These are phyloP conservation scores for Monosporozyma servazzii DNA, from an alignment of 805 yeast genomes.

Conservation along the genomic window DNA sequence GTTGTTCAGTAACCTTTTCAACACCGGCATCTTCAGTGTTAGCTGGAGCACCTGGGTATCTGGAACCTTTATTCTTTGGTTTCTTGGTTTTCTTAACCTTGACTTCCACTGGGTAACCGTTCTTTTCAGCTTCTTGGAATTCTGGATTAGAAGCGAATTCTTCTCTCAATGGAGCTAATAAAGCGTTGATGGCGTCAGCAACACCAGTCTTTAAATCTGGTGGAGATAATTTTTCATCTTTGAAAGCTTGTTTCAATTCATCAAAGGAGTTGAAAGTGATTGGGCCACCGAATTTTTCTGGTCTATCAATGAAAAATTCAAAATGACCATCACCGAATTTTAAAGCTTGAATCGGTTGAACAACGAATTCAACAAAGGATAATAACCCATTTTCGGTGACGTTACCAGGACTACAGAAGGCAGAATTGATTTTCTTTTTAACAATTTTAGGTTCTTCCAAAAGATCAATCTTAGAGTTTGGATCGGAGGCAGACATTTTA, in stretches of 20 bases:
- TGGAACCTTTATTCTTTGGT: slow-evolving; percentile 81
- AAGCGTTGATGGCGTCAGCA: slow-evolving; percentile 67
- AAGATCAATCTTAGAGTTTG: slow-evolving; percentile 91
- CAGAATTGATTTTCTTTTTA: slow-evolving; percentile 82
- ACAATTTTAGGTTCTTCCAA: slow-evolving; percentile 83
- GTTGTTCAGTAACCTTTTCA: slow-evolving; percentile 19
- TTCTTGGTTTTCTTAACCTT: slow-evolving; percentile 61
- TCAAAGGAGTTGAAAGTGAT: slow-evolving; percentile 61
- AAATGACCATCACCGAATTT: slow-evolving; percentile 51
- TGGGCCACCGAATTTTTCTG: slow-evolving; percentile 96
- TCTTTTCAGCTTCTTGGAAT: slow-evolving; percentile 61
- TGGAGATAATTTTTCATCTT: slow-evolving; percentile 69
- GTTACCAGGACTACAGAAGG: slow-evolving; percentile 92
- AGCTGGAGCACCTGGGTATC: slow-evolving; percentile 63
- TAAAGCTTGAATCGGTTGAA: slow-evolving; percentile 79
- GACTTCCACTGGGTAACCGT: slow-evolving; percentile 78
- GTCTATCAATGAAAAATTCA: slow-evolving; percentile 71
- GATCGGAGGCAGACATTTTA: slow-evolving; percentile 98
- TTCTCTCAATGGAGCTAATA: slow-evolving; percentile 77
- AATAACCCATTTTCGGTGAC: slow-evolving; percentile 86
- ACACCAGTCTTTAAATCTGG: slow-evolving; percentile 93
- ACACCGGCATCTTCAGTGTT: slow-evolving; percentile 26
- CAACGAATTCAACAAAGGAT: slow-evolving; percentile 74
- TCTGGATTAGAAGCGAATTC: slow-evolving; percentile 54
- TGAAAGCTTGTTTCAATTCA: slow-evolving; percentile 62